Evolutionary conservation across 768 basidiomycete species (phyloP), one percentile per base, ranked within the genome.

Genomic region (Clathrus columnatus): DNA sequence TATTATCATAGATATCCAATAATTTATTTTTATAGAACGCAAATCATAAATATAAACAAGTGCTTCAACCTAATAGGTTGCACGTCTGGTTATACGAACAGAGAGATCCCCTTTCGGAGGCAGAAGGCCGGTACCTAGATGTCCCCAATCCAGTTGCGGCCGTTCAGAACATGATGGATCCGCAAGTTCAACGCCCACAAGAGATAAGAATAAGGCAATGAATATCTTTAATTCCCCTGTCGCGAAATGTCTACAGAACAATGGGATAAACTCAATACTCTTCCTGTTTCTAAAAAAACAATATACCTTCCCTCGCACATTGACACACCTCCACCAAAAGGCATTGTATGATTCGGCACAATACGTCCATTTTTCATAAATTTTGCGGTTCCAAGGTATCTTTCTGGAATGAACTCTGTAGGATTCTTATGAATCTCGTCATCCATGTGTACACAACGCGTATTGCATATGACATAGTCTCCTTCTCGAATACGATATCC

Each of bases 281-380:
- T 27, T 27, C 30, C 18, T 29, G 32, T 11, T 10, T 16, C 16
- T 17, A 27, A 10, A 50, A n/a, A 50, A 16, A 42, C 17, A 16
- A 51, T 60, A 45, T 29, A 63, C 57, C 65, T 55, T 18, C 65
- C 64, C 54, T 63, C 63, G 50, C 63, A 65, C 59, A 65, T 64
- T 16, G 63, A 65, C 24, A 61, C 59, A 26, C 63, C 65, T 24
- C 66, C 63, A 11, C 64, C 64, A 53, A 65, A 67, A 11, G 62
- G 60, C 59, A 64, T 58, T 11, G 57, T 48, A 28, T 63, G 59
- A 51, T 61, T 65, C 6, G 60, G 27, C 28, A 60, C 58, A 17
- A 36, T 5, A 55, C 56, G 56, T 7, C 62, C 59, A 21, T 59
- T 57, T 51, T 61, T 62, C 26, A 5, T 27, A 23, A 46, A 46